phyloP scores from a whole-genome alignment of 164 flowering plant genomes.

The Protea cynaroides region DNA sequence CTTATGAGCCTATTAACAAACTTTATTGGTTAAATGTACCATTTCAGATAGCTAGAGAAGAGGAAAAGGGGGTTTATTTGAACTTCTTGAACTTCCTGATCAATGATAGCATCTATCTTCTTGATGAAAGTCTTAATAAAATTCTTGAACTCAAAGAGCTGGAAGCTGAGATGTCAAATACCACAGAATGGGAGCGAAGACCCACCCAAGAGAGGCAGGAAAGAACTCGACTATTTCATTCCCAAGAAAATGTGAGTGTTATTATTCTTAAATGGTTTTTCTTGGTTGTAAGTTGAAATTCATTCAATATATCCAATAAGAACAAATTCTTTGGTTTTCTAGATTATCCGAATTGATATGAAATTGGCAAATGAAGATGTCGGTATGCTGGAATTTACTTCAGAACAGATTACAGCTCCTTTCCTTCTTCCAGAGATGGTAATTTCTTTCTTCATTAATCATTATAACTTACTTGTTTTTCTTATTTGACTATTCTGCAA shows the following conservation, averaged over 20 bases:
- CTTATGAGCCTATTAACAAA: neutral
- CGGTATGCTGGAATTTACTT: conserved; percentile 85
- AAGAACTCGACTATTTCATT: conserved; percentile 81
- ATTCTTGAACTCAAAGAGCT: conserved; percentile 89
- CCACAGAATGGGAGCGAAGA: conserved; percentile 85
- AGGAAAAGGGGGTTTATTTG: conserved; percentile 96
- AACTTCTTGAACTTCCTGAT: conserved; percentile 92
- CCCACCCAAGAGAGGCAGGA: conserved; percentile 98
- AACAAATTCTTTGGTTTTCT: conserved; percentile 10
- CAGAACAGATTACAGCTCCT: conserved; percentile 90
- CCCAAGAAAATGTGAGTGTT: conserved; percentile 84
- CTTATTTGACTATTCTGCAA: too few species aligned
- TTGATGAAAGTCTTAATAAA: conserved; percentile 97
- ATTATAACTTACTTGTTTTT: neutral
- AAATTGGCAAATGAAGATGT: conserved; percentile 98
- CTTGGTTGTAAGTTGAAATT: neutral
- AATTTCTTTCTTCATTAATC: conserved; percentile 4
- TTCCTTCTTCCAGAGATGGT: conserved; percentile 99
- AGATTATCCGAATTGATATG: conserved; percentile 96
- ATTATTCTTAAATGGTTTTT: conserved; percentile 1
- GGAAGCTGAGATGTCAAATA: conserved; percentile 95
- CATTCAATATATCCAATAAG: neutral
- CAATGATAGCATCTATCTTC: conserved; percentile 94
- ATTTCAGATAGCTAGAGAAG: conserved; percentile 88
- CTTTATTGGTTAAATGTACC: neutral